These are phyloP conservation scores for Magnaporthales sp. DNA, from an alignment of 2,329 filamentous ascomycete species.

Conservation along the genomic window DNA sequence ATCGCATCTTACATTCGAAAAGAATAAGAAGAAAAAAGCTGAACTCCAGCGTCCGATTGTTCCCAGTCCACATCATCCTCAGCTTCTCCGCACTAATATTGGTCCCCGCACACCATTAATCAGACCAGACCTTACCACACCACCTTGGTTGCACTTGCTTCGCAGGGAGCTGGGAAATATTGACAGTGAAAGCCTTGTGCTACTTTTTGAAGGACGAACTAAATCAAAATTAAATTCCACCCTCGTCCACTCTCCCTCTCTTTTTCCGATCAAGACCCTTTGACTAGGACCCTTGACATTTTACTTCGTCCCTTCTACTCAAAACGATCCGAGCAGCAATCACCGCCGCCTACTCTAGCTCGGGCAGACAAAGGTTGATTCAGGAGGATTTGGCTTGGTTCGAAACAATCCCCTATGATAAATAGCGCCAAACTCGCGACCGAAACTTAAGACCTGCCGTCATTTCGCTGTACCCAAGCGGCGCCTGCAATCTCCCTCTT, in stretches of 20 bases:
- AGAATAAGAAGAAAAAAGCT: not conserved
- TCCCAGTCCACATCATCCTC: not conserved
- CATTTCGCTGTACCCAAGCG: not conserved
- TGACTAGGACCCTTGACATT: not conserved
- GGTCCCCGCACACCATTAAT: not conserved
- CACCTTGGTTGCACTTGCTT: not conserved
- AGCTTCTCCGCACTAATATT: not conserved
- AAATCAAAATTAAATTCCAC: not conserved
- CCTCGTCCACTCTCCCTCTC: not conserved
- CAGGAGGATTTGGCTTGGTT: not conserved
- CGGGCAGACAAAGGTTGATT: not conserved
- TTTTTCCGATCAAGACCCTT: not conserved
- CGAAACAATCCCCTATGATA: not conserved
- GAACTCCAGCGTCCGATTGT: not conserved
- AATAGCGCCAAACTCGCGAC: not conserved
- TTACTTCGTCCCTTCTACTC: not conserved
- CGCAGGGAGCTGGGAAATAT: not conserved
- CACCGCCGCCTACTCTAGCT: not conserved
- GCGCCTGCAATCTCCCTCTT: not conserved
- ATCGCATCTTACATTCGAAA: not conserved
- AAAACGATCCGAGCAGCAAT: not conserved
- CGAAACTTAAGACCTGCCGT: not conserved
- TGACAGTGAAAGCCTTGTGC: not conserved
- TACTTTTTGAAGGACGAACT: not conserved
- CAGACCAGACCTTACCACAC: not conserved